Conservation (phyloP, 805 yeast species). For the Suhomyces sp. region DNA sequence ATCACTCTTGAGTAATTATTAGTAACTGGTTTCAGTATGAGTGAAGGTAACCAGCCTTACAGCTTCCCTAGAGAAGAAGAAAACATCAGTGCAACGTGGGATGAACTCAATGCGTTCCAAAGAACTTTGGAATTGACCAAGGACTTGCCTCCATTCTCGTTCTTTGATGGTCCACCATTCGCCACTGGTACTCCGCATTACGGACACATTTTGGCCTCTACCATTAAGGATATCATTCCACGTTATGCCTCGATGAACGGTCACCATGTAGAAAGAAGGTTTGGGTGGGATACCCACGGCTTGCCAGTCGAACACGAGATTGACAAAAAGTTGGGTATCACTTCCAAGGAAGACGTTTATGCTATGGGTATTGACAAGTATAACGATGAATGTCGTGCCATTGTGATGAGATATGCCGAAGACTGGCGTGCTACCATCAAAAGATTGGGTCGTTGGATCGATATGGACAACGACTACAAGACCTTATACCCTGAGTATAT, state of each 20-base stretch:
- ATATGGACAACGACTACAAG: conserved; percentile 96
- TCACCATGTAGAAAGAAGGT: conserved; percentile 90
- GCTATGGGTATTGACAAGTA: conserved; percentile 90
- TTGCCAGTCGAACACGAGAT: conserved; percentile 98
- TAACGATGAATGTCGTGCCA: conserved; percentile 90
- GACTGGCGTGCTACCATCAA: conserved; percentile 95
- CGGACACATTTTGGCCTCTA: conserved; percentile 95
- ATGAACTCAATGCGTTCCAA: conserved; percentile 91
- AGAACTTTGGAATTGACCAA: conserved; percentile 77
- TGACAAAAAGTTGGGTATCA: conserved; percentile 93
- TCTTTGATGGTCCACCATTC: conserved; percentile 98
- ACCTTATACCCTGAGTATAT: conserved; percentile 92
- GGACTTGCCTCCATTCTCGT: conserved; percentile 83
- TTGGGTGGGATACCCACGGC: conserved; percentile 99
- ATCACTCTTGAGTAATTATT: no score
- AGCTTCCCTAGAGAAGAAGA: conserved; percentile 91
- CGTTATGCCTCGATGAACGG: conserved; percentile 98
- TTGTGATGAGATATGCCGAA: conserved; percentile 94
- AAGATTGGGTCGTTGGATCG: conserved; percentile 98
- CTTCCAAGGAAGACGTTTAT: conserved; percentile 92
- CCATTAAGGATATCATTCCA: conserved; percentile 96
- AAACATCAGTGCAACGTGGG: conserved; percentile 76
- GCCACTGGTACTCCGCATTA: conserved; percentile 99
- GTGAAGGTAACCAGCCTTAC: conserved; percentile 31
- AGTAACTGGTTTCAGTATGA: conserved; percentile 1